These are phyloP conservation scores for Clausena lansium DNA, from an alignment of 345 rosid genomes.

Conservation along the genomic window DNA sequence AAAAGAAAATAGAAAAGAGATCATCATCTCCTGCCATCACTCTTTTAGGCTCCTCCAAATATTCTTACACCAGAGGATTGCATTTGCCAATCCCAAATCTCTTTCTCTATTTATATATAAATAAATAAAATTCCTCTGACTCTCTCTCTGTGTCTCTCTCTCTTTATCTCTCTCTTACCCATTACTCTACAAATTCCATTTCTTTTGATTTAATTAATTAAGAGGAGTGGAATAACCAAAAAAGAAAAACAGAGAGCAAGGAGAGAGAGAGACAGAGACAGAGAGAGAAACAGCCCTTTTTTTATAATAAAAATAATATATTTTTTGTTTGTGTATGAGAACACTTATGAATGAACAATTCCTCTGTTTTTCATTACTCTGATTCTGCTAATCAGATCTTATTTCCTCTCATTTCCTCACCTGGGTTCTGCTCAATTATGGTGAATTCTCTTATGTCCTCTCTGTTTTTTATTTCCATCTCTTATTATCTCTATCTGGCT, in stretches of 20 bases:
- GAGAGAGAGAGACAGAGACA: slow-evolving; percentile 30
- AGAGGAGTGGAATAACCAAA: slow-evolving; percentile 62
- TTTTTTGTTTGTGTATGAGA: slow-evolving; percentile 8
- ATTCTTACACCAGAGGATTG: slow-evolving; percentile 61
- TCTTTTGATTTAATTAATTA: slow-evolving; percentile 50
- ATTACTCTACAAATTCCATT: slow-evolving; percentile 48
- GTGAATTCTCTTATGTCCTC: slow-evolving; percentile 34
- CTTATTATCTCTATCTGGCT: slow-evolving; percentile 23
- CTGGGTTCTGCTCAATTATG: slow-evolving; percentile 60
- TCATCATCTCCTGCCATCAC: slow-evolving; percentile 44
- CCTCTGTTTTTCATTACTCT: slow-evolving; percentile 57
- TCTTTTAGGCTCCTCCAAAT: slow-evolving; percentile 55
- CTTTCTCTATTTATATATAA: slow-evolving; percentile 11
- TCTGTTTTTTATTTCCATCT: slow-evolving; percentile 30
- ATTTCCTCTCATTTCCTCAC: slow-evolving; percentile 50
- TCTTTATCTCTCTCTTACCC: slow-evolving; percentile 31
- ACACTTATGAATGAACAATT: slow-evolving; percentile 44
- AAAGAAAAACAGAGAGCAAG: slow-evolving; percentile 27
- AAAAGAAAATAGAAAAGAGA: slow-evolving; percentile 5
- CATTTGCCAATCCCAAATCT: slow-evolving; percentile 27
- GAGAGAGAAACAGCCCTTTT: slow-evolving; percentile 28
- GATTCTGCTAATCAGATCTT: slow-evolving; percentile 73
- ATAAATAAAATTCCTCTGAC: slow-evolving; percentile 18
- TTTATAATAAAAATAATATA: not conserved
- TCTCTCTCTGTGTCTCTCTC: slow-evolving; percentile 19